A percentile compares a stretch with the other conserved stretches of the same genome.
Evolutionary conservation across 2,329 filamentous ascomycete genomes (phyloP).

Genomic region (Microcyclospora tardicrescens): DNA sequence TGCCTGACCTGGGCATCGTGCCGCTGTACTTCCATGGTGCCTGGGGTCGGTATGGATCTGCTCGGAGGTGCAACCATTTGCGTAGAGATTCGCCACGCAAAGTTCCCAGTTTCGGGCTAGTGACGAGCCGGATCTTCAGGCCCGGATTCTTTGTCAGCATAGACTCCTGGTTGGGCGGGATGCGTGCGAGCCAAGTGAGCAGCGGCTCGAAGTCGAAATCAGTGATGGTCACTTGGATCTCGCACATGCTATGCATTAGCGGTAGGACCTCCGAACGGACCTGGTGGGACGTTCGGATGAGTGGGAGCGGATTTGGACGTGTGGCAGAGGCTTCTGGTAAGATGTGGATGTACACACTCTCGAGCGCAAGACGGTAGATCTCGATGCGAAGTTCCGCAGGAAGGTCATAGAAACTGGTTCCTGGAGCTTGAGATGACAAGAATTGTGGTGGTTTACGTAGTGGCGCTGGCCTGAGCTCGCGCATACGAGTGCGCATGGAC

Average conservation of each 20-base stretch:
- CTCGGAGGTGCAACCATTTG: constrained; percentile 18
- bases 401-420: constrained; percentile 16
- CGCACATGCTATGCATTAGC: constrained; percentile 18
- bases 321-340: constrained; percentile 10
- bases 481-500: too few species aligned
- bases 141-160: constrained; percentile 17
- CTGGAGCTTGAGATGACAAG: too few species aligned
- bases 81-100: constrained; percentile 11
- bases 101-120: constrained; percentile 8
- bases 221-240: constrained; percentile 17
- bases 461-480: too few species aligned
- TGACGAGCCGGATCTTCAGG: constrained; percentile 16
- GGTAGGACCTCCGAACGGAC: constrained; percentile 21
- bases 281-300: constrained; percentile 15
- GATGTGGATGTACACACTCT: constrained; percentile 18
- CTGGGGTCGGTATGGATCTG: constrained; percentile 18
- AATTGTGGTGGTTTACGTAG: too few species aligned
- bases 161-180: constrained; percentile 16
- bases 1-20: constrained; percentile 12
- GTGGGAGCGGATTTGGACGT: constrained; percentile 7
- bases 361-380: constrained; percentile 20
- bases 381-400: constrained; percentile 22
- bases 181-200: constrained; percentile 17
- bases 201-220: constrained; percentile 21
- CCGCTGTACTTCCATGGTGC: constrained; percentile 19